A percentile compares a stretch with the other conserved stretches of the same genome.
Conservation (phyloP, 2,329 filamentous ascomycete species). For the Fusarium kyushuense region DNA sequence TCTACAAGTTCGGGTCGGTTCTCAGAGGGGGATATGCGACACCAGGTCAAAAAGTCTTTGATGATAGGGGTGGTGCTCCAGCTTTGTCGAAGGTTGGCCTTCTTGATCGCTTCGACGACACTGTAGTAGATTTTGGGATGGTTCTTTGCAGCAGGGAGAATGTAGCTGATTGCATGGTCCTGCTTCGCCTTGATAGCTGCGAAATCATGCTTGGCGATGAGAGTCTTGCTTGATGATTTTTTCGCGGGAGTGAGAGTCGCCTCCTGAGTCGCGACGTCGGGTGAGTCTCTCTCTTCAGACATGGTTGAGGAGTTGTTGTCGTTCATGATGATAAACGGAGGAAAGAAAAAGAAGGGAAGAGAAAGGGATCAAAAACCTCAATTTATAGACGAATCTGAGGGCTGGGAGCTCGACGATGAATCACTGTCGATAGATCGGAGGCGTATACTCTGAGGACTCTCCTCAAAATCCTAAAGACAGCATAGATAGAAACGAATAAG, state of each 20-base stretch:
- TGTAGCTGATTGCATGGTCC: too few relatives aligned
- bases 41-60: too few relatives aligned
- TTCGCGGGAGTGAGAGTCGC: neutral
- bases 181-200: too few relatives aligned
- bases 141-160: too few relatives aligned
- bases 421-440: neutral
- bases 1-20: too few relatives aligned
- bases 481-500: neutral
- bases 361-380: fast-evolving
- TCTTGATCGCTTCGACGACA: too few relatives aligned
- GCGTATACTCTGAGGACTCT: neutral
- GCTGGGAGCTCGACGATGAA: neutral
- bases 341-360: neutral
- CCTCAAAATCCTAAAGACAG: neutral
- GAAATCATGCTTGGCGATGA: too few relatives aligned
- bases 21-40: too few relatives aligned
- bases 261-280: neutral
- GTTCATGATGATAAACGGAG: neutral
- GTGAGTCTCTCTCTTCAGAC: neutral
- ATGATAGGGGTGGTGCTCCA: too few relatives aligned
- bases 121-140: too few relatives aligned
- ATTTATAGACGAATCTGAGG: conserved; percentile 2
- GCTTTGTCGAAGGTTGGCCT: too few relatives aligned
- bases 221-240: too few relatives aligned
- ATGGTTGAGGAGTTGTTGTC: neutral